Evolutionary conservation across 805 yeast genomes (phyloP).

Genomic region (Saccharomycopsis malanga): DNA sequence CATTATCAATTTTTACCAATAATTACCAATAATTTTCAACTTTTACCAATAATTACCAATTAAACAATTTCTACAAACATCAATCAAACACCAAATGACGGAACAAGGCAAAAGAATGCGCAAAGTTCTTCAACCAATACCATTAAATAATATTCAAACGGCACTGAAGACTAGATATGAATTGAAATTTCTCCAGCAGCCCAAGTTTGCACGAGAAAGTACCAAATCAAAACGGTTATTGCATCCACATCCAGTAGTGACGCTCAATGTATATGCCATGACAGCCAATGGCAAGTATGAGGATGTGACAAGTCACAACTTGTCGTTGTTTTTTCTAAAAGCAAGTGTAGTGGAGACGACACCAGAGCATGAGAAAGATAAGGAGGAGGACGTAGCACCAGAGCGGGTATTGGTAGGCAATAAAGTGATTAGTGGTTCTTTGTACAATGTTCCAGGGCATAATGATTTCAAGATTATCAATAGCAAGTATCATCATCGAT

Average conservation of each 20-base stretch:
- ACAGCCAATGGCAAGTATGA: neutral
- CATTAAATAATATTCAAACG: neutral
- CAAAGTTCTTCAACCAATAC: neutral
- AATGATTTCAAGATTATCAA: slow-evolving; percentile 10
- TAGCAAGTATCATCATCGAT: slow-evolving; percentile 2
- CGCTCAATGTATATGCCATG: slow-evolving; percentile 4
- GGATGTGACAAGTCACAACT: slow-evolving; percentile 9
- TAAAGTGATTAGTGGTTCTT: slow-evolving; percentile 6
- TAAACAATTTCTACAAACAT: too few relatives aligned
- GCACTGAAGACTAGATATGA: slow-evolving; percentile 7
- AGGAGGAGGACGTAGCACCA: neutral
- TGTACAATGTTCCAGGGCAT: slow-evolving; percentile 4
- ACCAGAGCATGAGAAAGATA: neutral
- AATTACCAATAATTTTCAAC: too few relatives aligned
- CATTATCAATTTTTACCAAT: too few relatives aligned
- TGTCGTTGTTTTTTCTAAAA: slow-evolving; percentile 3
- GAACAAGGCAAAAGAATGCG: too few relatives aligned
- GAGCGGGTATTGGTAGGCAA: slow-evolving; percentile 5
- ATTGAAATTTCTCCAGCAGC: slow-evolving; percentile 17
- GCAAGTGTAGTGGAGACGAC: slow-evolving; percentile 6
- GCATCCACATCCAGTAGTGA: slow-evolving; percentile 18
- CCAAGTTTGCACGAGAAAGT: slow-evolving; percentile 21
- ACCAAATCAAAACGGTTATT: slow-evolving; percentile 16
- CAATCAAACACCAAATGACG: too few relatives aligned
- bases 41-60: too few relatives aligned